Evolutionary conservation across 2,329 filamentous ascomycete genomes (phyloP), one percentile per base, ranked within the genome.

Genomic region (Pseudogymnoascus sp.): DNA sequence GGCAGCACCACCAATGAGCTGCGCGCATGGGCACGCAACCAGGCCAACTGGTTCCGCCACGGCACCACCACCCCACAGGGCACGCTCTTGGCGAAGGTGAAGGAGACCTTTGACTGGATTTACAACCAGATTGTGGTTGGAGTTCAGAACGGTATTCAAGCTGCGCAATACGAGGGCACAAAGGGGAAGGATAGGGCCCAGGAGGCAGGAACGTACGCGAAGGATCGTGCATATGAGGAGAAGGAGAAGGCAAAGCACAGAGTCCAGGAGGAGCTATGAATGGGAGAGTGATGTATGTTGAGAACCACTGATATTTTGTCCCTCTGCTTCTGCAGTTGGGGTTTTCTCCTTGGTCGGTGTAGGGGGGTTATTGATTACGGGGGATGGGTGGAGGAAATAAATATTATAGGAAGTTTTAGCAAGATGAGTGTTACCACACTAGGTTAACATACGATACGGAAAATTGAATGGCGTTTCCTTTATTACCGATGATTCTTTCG

Each of bases 1-100:
- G 71, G 65, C 5, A 70, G 68, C n/a, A 69, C 63, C 33, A 70
- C 68, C 62, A 88, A 92, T 64, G 82, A 91, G 71, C 79, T 93
- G 19, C 83, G 84, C 65, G 88, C 88, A 7, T 79, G 84, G 64
- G 90, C 88, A 14, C 85, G 88, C 67, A 87, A 86, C 73, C 87
- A 92, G 69, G 81, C 84, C 21, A 89, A 87, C 21, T 92, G 88
- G 74, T 93, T 91, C 79, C 83, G 82, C 70, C 90, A 92, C 69
- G 90, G 90, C 61, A 90, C 87, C 4, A 83, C 80, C 7, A 82
- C 82, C 29, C 88, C 90, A 12, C 76, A 81, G 60, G 84, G 80
- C 60, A 89, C 87, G 6, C 74, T 91, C 58, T 82, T 85, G 66
- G 86, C 85, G 71, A 88, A 87, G 74, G 68, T 90, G 63, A 75